phyloP scores from a whole-genome alignment of 2,329 filamentous ascomycete species.

The Aschersonia sp. region DNA sequence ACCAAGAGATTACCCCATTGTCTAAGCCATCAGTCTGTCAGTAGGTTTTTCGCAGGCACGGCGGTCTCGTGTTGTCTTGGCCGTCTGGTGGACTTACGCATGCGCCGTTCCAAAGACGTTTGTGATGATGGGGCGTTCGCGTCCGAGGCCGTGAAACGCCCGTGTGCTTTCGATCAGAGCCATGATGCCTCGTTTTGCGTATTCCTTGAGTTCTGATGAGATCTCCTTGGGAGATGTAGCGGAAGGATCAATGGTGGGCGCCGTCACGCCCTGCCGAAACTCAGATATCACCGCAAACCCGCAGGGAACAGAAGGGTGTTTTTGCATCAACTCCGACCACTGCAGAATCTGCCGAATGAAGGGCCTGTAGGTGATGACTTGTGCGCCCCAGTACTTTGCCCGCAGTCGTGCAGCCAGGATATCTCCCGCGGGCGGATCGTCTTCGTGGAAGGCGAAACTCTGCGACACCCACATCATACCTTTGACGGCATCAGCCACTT shows the following conservation, averaged over 20 bases:
- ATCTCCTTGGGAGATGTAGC: conserved; percentile 23
- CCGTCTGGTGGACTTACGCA: conserved; percentile 51
- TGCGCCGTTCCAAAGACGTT: conserved; percentile 93
- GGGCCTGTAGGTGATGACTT: conserved; percentile 77
- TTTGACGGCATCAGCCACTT: conserved; percentile 27
- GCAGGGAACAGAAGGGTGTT: conserved; percentile 18
- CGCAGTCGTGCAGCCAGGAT: conserved; percentile 74
- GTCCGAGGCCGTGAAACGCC: conserved; percentile 55
- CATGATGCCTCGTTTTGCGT: conserved; percentile 48
- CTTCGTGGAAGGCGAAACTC: conserved; percentile 43
- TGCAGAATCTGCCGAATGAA: conserved; percentile 47
- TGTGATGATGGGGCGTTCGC: conserved; percentile 68
- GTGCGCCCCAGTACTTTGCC: conserved; percentile 88
- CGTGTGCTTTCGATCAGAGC: conserved; percentile 74
- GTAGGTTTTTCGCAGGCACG: not conserved
- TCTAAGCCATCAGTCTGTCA: conserved; percentile 26
- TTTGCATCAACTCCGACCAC: conserved; percentile 22
- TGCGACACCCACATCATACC: conserved; percentile 31
- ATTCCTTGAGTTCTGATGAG: conserved; percentile 30
- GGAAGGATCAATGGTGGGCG: conserved; percentile 21
- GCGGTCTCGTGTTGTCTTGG: too few relatives aligned
- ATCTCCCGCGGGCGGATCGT: conserved; percentile 55
- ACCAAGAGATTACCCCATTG: conserved; percentile 96
- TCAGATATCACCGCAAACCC: conserved; percentile 15
- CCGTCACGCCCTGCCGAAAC: conserved; percentile 20